These are phyloP conservation scores for Mycena epipterygia DNA, from an alignment of 768 basidiomycete genomes.

Conservation along the genomic window DNA sequence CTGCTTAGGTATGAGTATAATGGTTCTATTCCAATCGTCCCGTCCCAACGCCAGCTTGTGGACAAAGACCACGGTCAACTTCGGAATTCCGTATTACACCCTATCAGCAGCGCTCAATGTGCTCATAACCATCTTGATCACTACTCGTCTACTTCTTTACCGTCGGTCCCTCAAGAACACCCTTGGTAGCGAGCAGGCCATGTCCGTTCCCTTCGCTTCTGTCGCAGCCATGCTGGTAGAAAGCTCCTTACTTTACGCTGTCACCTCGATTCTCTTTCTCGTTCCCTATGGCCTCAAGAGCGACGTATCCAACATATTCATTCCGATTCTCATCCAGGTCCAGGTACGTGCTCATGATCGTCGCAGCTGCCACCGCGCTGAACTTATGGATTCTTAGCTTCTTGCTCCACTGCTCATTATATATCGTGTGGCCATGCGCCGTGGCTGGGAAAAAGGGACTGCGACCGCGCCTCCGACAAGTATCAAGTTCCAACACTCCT, in stretches of 20 bases:
- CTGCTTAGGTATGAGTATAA: constrained; percentile 11
- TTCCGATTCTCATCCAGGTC: constrained; percentile 28
- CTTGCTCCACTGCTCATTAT: constrained; percentile 30
- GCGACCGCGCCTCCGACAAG: constrained; percentile 16
- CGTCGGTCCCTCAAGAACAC: constrained; percentile 27
- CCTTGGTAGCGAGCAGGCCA: constrained; percentile 39
- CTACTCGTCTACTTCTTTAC: constrained; percentile 40
- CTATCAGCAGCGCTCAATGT: constrained; percentile 44
- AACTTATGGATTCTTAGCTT: constrained; percentile 9
- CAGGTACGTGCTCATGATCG: constrained; percentile 9
- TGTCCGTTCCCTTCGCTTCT: constrained; percentile 10
- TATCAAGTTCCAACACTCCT: constrained; percentile 8
- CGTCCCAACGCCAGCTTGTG: constrained; percentile 23
- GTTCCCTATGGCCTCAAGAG: constrained; percentile 33
- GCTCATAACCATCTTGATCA: constrained; percentile 45
- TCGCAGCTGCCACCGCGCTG: not conserved
- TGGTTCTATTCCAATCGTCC: constrained; percentile 28
- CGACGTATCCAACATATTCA: constrained; percentile 29
- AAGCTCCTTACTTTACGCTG: constrained; percentile 46
- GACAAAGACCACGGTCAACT: constrained; percentile 19
- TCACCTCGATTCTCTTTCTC: constrained; percentile 44
- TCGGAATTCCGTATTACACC: constrained; percentile 41
- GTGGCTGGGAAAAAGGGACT: constrained; percentile 26
- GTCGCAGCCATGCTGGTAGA: constrained; percentile 50
- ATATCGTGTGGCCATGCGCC: constrained; percentile 27